Evolutionary conservation across 805 yeast species (phyloP).

Genomic region (Candida koratica): DNA sequence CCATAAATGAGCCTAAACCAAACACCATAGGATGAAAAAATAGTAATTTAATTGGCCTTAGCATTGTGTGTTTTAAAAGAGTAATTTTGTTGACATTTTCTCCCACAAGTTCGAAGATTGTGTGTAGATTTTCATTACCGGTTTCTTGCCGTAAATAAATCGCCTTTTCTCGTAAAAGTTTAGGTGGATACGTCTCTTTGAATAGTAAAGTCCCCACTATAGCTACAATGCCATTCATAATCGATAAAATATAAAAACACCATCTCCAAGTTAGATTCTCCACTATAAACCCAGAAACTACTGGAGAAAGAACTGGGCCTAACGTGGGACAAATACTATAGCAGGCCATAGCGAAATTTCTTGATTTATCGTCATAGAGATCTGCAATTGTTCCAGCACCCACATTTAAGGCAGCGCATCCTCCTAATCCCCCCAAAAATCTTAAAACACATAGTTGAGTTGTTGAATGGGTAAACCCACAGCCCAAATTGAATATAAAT

Average conservation of each 20-base stretch:
- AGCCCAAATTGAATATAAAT: conserved; percentile 32
- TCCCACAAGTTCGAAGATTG: conserved; percentile 32
- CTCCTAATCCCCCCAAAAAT: conserved; percentile 36
- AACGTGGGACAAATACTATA: conserved; percentile 35
- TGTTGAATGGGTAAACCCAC: conserved; percentile 33
- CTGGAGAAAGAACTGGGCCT: conserved; percentile 39
- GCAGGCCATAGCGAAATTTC: conserved; percentile 35
- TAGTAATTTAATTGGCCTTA: conserved; percentile 32
- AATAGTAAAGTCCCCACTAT: conserved; percentile 27
- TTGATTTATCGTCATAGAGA: conserved; percentile 28
- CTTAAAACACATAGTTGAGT: conserved; percentile 32
- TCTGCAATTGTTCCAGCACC: conserved; percentile 40
- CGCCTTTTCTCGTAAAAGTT: conserved; percentile 28
- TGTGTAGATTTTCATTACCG: conserved; percentile 35
- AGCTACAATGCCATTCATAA: conserved; percentile 34
- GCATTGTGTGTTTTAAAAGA: conserved; percentile 15
- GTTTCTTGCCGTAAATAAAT: conserved; percentile 26
- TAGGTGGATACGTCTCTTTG: conserved; percentile 36
- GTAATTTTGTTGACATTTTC: conserved; percentile 6
- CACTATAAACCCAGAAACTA: conserved; percentile 34
- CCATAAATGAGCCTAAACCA: conserved; percentile 41
- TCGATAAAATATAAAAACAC: conserved; percentile 33
- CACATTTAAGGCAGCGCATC: conserved; percentile 36
- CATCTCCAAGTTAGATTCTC: conserved; percentile 33
- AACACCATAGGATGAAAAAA: conserved; percentile 36